These are phyloP conservation scores for Ochetophila trinervis DNA, from an alignment of 306 rosid species.

Conservation along the genomic window DNA sequence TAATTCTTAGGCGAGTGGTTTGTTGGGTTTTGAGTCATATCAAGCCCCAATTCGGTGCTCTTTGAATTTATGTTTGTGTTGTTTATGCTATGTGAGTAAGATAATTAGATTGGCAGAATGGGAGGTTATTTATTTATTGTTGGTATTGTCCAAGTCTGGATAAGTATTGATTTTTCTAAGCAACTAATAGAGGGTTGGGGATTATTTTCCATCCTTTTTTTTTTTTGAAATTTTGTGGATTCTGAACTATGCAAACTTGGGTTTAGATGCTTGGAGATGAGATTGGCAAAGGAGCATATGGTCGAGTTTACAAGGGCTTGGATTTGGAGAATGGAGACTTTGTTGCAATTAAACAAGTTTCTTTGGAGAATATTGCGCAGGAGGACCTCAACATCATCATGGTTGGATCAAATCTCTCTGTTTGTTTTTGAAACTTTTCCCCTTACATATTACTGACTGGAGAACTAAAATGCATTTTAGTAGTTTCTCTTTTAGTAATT, in stretches of 20 bases:
- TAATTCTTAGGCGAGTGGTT: no score
- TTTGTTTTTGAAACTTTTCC: conserved; percentile 11
- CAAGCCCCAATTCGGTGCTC: no score
- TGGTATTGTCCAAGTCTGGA: no score
- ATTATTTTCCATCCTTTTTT: not conserved
- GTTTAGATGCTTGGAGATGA: conserved; percentile 99
- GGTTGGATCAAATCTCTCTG: conserved; percentile 46
- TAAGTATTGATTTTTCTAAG: no score
- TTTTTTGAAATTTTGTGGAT: not conserved
- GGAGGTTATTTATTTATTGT: no score
- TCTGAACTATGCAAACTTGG: conserved; percentile 28
- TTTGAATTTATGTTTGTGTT: no score
- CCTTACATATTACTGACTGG: not conserved
- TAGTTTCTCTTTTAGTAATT: not conserved
- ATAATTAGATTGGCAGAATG: no score
- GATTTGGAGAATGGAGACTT: conserved; percentile 98
- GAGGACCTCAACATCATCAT: conserved; percentile 98
- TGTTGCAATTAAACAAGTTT: conserved; percentile 98
- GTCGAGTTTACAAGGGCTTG: conserved; percentile 96
- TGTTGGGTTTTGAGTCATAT: no score
- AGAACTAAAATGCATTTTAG: conserved; percentile 17
- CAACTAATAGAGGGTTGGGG: conserved; percentile 13
- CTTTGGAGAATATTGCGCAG: conserved; percentile 99
- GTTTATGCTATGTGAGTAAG: no score
- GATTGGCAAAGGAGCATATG: conserved; percentile 98